Conservation (phyloP, 179 eudicot species). For the Pouteria campechiana region DNA sequence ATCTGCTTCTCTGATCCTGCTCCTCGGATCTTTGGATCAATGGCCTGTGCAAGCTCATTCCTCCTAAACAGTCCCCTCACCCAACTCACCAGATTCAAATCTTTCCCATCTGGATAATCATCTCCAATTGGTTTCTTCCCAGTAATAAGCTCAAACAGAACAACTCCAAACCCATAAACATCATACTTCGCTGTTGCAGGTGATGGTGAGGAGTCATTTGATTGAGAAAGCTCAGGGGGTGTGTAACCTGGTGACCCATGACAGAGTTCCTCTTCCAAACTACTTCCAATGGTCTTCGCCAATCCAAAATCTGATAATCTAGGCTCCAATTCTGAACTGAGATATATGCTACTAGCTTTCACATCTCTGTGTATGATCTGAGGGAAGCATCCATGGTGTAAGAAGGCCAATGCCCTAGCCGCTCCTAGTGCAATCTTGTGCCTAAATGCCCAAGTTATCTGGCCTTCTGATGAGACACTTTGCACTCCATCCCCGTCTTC, state of each 20-base stretch:
- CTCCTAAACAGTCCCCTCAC: conserved; percentile 43
- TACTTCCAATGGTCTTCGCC: conserved; percentile 38
- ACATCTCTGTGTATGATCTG: conserved; percentile 51
- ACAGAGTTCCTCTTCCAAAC: conserved; percentile 24
- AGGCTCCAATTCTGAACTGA: conserved; percentile 42
- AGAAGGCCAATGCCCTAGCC: conserved; percentile 54
- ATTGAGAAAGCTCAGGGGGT: conserved; percentile 41
- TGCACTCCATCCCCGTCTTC: conserved; percentile 29
- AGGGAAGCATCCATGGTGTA: conserved; percentile 62
- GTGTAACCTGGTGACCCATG: conserved; percentile 46
- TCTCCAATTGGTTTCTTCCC: conserved; percentile 44
- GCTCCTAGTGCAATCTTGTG: conserved; percentile 48
- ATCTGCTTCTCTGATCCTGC: conserved; percentile 28
- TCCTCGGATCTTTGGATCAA: conserved; percentile 39
- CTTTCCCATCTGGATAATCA: conserved; percentile 35
- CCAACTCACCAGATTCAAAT: conserved; percentile 33
- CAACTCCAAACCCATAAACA: conserved; percentile 51
- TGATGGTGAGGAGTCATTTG: conserved; percentile 13
- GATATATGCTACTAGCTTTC: conserved; percentile 47
- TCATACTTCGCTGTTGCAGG: conserved; percentile 37
- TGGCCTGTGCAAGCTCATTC: conserved; percentile 21
- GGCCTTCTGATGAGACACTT: conserved; percentile 29
- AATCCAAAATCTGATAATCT: conserved; percentile 52
- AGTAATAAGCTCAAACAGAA: conserved; percentile 47
- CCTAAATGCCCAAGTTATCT: conserved; percentile 45